Percentiles rank a stretch among this genome's conserved stretches.
Evolutionary conservation across 2,329 filamentous ascomycete species (phyloP).

Genomic region (Pyrenophora graminea): DNA sequence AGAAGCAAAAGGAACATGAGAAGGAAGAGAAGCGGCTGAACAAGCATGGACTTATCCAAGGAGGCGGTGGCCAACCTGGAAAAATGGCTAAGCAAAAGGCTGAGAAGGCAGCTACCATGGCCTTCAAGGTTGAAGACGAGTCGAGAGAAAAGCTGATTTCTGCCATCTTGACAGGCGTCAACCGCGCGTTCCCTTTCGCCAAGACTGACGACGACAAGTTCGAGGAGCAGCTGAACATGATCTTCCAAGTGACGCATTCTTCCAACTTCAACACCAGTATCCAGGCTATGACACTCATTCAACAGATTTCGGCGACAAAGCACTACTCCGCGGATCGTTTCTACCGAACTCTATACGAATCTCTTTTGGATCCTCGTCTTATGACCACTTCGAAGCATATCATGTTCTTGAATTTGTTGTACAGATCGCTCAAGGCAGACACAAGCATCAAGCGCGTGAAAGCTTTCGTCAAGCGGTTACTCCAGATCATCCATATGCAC

Average conservation of each 20-base stretch:
- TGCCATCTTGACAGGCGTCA: constrained; percentile 89
- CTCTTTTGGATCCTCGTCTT: constrained; percentile 85
- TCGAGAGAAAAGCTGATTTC: constrained; percentile 90
- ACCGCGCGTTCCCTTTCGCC: constrained; percentile 92
- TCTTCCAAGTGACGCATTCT: constrained; percentile 95
- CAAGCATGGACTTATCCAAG: constrained; percentile 57
- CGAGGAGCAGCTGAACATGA: constrained; percentile 86
- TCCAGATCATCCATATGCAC: constrained; percentile 85
- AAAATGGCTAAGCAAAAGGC: constrained; percentile 57
- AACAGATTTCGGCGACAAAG: constrained; percentile 82
- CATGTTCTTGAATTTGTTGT: constrained; percentile 90
- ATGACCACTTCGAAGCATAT: constrained; percentile 91
- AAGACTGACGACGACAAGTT: constrained; percentile 79
- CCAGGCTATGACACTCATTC: constrained; percentile 91
- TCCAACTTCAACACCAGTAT: constrained; percentile 99
- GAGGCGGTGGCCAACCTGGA: constrained; percentile 58
- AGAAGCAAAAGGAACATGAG: constrained; percentile 56
- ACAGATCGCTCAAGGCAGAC: constrained; percentile 85
- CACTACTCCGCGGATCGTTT: constrained; percentile 86
- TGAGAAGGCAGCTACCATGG: constrained; percentile 50
- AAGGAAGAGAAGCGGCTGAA: constrained; percentile 49
- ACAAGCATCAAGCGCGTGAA: constrained; percentile 90
- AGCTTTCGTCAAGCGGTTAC: constrained; percentile 90
- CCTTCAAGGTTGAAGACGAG: constrained; percentile 59
- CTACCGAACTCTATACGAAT: constrained; percentile 95